Evolutionary conservation across 257 asterid genomes (phyloP), one percentile per base, ranked within the genome.

Genomic region (Henckelia pumila): DNA sequence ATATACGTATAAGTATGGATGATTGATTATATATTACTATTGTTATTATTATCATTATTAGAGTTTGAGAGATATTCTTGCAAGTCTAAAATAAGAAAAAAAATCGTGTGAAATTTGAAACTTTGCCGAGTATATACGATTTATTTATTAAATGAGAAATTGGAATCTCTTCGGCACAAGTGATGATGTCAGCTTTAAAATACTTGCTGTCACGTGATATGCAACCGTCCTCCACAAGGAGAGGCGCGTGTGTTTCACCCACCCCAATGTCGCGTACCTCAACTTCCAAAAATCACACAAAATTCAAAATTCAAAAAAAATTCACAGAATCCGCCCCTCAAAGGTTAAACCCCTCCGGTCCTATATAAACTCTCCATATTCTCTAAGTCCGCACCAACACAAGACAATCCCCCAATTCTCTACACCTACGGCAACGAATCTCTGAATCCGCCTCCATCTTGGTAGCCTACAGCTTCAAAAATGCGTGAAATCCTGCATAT

Each of bases 401-500:
- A 13, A 14, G 50, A 1, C 7, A 40, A 40, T 70, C 68, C 30
- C 58, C 19, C 26, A 40, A 2, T 8, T 49, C 71, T 66, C 75
- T 21, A 8, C 19, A 26, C 28, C 4, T 9, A 4, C 53, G 16
- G 20, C 5, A 19, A 13, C 47, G 55, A 9, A 9, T 10, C 11
- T 21, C 65, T 28, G 32, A 25, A 21, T 26, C 58, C 8, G 6
- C 47, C 64, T 49, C 62, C 33, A 13, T 55, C 61, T 70, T 40
- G 30, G 7, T 61, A 6, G 10, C 47, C 30, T 13, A 17, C 16
- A 60, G 17, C 50, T 7, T 53, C 30, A 19, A 77, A 75, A 75
- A 88, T 85, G 95, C 88, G 95, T 76, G 92, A 88, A 75, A 88
- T 85, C 66, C 67, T 88, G 64, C 95, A 88, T 82, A 88, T 88